A percentile compares a stretch with the other conserved stretches of the same genome.
Evolutionary conservation across 352 stramenopile species (phyloP).

Genomic region (Globisporangium rhizosaccharum): DNA sequence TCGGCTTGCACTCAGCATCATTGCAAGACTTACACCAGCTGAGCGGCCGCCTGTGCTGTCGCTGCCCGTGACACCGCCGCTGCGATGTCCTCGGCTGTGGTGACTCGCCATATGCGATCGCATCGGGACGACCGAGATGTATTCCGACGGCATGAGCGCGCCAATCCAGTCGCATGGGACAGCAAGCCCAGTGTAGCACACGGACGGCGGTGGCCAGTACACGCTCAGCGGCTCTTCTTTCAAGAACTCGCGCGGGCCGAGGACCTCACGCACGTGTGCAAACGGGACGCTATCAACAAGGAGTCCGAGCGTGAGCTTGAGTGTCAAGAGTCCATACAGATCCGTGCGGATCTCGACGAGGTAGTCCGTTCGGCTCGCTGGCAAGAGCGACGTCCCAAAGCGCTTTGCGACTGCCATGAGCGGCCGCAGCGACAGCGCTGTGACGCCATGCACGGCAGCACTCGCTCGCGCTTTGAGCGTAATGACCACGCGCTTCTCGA

Average conservation of each 20-base stretch:
- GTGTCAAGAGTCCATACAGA: conserved; percentile 47
- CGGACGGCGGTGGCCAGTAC: conserved; percentile 55
- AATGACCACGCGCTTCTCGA: conserved; percentile 56
- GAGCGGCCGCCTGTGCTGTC: not conserved
- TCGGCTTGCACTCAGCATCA: not conserved
- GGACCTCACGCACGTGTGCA: conserved; percentile 42
- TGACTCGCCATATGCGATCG: conserved; percentile 11
- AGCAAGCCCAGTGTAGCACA: conserved; percentile 36
- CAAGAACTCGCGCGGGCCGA: conserved; percentile 45
- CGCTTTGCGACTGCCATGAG: conserved; percentile 53
- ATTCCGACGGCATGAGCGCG: conserved; percentile 63
- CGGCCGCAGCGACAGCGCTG: conserved; percentile 46
- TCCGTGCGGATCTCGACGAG: conserved; percentile 62
- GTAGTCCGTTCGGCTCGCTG: conserved; percentile 53
- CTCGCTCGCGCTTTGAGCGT: conserved; percentile 45
- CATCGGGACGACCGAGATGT: conserved; percentile 55
- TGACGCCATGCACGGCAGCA: conserved; percentile 45
- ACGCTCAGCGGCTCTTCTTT: conserved; percentile 38
- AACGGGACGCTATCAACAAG: conserved; percentile 57
- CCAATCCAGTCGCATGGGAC: conserved; percentile 64
- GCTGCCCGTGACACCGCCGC: not conserved
- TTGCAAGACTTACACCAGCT: not conserved
- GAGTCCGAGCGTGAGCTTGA: conserved; percentile 72
- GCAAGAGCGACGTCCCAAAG: conserved; percentile 44
- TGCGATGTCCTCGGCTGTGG: not conserved